phyloP scores from a whole-genome alignment of 768 basidiomycete genomes.

The Collybia sp. region DNA sequence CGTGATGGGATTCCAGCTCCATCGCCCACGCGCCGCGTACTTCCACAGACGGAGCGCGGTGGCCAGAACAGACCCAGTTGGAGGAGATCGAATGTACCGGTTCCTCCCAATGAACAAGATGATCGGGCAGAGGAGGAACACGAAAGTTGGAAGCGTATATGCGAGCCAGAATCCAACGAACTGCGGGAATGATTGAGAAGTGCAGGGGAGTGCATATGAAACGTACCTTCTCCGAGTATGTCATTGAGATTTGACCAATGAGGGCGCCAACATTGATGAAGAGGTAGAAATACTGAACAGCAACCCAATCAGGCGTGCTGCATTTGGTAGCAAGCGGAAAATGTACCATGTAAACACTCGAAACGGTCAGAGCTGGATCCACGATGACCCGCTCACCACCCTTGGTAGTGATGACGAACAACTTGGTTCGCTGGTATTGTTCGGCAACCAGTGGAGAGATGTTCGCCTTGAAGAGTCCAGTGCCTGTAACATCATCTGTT shows the following conservation, averaged over 20 bases:
- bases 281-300: slow-evolving; percentile 53
- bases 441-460: slow-evolving; percentile 77
- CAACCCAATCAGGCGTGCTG: neutral
- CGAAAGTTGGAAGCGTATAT: slow-evolving; percentile 56
- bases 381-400: slow-evolving; percentile 70
- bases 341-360: slow-evolving; percentile 68
- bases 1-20: slow-evolving; percentile 52
- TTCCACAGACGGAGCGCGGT: slow-evolving; percentile 43
- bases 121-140: slow-evolving; percentile 60
- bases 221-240: slow-evolving; percentile 56
- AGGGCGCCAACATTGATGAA: slow-evolving; percentile 75
- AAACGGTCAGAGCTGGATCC: slow-evolving; percentile 63
- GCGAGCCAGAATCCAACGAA: slow-evolving; percentile 64
- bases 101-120: slow-evolving; percentile 52
- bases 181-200: slow-evolving; percentile 21
- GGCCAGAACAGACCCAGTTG: slow-evolving; percentile 58
- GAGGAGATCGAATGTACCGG: slow-evolving; percentile 51
- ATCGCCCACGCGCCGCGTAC: slow-evolving; percentile 42
- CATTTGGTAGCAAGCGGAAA: neutral
- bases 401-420: slow-evolving; percentile 44
- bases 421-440: slow-evolving; percentile 55
- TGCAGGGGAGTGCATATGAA: neutral
- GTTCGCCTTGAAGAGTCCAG: slow-evolving; percentile 73
- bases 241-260: slow-evolving; percentile 67
- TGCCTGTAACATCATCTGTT: slow-evolving; percentile 29